Evolutionary conservation across 2,329 filamentous ascomycete genomes (phyloP), one percentile per base, ranked within the genome.

Genomic region (Periconia sp.): DNA sequence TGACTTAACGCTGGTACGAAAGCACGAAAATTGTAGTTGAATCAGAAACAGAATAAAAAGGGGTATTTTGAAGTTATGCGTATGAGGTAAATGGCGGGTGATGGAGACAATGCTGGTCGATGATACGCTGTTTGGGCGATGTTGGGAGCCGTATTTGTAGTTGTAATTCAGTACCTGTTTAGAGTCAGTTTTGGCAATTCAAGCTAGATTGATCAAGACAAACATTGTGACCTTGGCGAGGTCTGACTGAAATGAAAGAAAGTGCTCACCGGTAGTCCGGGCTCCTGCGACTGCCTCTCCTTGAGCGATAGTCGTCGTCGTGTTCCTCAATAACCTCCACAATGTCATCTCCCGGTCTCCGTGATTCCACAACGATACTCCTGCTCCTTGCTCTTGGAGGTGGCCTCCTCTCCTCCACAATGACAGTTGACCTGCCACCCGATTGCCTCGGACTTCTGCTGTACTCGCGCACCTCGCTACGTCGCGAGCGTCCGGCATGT

Each of bases 291-390:
- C 72, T 75, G 46, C 72, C 64, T 56, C 71, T 73, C 54, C 59
- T 65, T 53, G 59, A 58, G 7, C 69, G 66, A 41, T 78, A 73
- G 17, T 73, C 71, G 6, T 73, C 71, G 6, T 78, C 79, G 50
- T 80, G 76, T 68, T 85, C 82, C 68, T 85, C 83, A 54, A 82
- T 78, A 9, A 85, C 82, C 68, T 85, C 81, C 2, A 85, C 78
- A n/a, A 83, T 73, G 67, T 84, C 80, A 46, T 82, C 81, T 41
- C 77, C 74, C 42, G 33, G 75, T 76, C 15, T 80, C 78, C 46
- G n/a, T 35, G 79, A 75, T 45, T 80, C 77, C 8, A 81, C 76
- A 20, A 81, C 65, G 40, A 80, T 69, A 45, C 20, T 33, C 20
- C 33, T 37, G 53, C 72, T 71, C 47, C 71, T 64, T 14, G 69